A percentile compares a stretch with the other conserved stretches of the same genome.
phyloP scores from a whole-genome alignment of 176 grass and related monocot genomes.

The Luzula sylvatica region DNA sequence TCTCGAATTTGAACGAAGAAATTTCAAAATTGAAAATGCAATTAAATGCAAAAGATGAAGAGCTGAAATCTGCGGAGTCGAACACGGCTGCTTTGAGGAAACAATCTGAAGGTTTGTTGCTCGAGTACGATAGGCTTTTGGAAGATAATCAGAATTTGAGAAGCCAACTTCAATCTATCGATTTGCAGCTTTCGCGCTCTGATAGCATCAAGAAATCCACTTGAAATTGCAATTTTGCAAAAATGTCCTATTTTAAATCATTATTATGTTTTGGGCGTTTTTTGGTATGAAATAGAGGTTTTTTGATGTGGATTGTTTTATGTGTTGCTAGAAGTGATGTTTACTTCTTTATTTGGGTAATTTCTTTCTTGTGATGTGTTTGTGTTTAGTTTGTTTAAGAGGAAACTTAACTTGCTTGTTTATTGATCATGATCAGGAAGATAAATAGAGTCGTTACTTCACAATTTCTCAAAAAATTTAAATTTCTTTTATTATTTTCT shows the following conservation, averaged over 20 bases:
- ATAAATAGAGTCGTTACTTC: no score
- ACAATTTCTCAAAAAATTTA: no score
- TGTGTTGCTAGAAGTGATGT: background rate
- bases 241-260: background rate
- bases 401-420: no score
- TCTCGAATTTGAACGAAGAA: constrained; percentile 39
- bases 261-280: background rate
- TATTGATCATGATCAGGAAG: no score
- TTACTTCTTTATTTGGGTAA: background rate
- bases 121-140: constrained; percentile 60
- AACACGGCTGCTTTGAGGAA: constrained; percentile 40
- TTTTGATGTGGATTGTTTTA: background rate
- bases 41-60: constrained; percentile 34
- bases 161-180: constrained; percentile 46
- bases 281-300: no score
- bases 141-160: constrained; percentile 59
- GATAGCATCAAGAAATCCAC: constrained; percentile 48
- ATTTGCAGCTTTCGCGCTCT: constrained; percentile 41
- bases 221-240: background rate
- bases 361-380: background rate
- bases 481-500: no score
- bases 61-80: constrained; percentile 43
- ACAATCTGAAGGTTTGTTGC: constrained; percentile 68
- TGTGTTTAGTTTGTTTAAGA: constrained; percentile 10
- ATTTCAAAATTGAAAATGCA: constrained; percentile 35